A percentile compares a stretch with the other conserved stretches of the same genome.
phyloP scores from a whole-genome alignment of 495 filamentous ascomycete genomes.

The Podospora pseudopauciseta region DNA sequence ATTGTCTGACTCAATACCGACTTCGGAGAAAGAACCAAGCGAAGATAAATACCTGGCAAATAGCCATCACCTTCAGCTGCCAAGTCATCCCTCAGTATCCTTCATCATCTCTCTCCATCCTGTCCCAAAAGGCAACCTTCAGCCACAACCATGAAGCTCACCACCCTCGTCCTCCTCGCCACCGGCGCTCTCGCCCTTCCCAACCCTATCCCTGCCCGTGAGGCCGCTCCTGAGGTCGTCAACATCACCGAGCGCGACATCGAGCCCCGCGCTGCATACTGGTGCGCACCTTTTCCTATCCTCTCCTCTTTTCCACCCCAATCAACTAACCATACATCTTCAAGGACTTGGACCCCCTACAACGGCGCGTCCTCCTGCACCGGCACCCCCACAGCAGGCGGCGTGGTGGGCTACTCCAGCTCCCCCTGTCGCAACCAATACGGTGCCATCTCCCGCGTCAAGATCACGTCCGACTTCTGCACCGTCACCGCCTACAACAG shows the following conservation, averaged over 20 bases:
- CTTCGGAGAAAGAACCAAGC: neutral
- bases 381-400: neutral
- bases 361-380: neutral
- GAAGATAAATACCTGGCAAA: neutral
- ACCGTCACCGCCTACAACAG: neutral
- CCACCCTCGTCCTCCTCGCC: neutral
- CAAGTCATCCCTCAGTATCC: neutral
- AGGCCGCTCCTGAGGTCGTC: neutral
- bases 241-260: neutral
- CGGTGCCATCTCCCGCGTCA: neutral
- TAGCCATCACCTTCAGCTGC: neutral
- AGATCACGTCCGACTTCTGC: neutral
- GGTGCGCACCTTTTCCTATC: too few species aligned
- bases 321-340: too few species aligned
- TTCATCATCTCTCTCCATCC: neutral
- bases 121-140: neutral
- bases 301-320: too few species aligned
- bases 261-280: too few species aligned
- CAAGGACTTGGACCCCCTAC: constrained; percentile 1
- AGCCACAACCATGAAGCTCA: neutral
- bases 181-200: neutral
- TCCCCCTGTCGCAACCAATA: neutral
- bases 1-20: neutral
- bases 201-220: neutral
- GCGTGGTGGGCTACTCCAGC: neutral